These are phyloP conservation scores for Raffaelea deltoideospora DNA, from an alignment of 2,329 filamentous ascomycete species.

Conservation along the genomic window DNA sequence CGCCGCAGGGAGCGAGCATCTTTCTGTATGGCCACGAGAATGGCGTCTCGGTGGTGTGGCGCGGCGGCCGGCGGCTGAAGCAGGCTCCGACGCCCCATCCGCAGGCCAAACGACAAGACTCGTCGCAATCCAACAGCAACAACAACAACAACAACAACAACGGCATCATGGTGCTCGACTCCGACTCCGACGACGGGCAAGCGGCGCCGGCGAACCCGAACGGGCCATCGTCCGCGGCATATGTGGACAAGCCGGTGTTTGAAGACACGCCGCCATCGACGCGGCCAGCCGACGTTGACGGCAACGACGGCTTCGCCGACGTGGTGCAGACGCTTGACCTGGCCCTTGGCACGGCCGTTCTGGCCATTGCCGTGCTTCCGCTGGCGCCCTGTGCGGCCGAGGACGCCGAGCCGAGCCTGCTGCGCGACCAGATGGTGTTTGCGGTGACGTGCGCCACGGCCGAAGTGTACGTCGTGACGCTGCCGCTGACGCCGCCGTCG, in stretches of 20 bases:
- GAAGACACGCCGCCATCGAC: conserved; percentile 25
- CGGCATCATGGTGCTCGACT: conserved; percentile 47
- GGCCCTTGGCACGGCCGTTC: conserved; percentile 38
- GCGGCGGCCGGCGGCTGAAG: conserved; percentile 46
- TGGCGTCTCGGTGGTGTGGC: conserved; percentile 46
- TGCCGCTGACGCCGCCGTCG: conserved; percentile 47
- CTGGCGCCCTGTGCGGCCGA: conserved; percentile 31
- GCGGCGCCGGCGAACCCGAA: too few relatives aligned
- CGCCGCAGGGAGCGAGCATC: conserved; percentile 48
- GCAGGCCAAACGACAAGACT: too few relatives aligned
- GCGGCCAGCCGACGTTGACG: too few relatives aligned
- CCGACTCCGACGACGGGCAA: conserved; percentile 37
- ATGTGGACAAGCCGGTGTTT: conserved; percentile 42
- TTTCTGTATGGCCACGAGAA: conserved; percentile 49
- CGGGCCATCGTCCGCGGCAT: conserved; percentile 13
- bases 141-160: too few relatives aligned
- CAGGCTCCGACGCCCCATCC: conserved; percentile 13
- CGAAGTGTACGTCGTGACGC: conserved; percentile 39
- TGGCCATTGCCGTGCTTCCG: conserved; percentile 41
- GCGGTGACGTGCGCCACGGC: conserved; percentile 42
- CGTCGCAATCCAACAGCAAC: too few relatives aligned
- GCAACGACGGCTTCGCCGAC: conserved; percentile 35
- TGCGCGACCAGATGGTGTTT: conserved; percentile 45
- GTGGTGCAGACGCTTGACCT: conserved; percentile 46
- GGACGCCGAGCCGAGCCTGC: conserved; percentile 31